phyloP scores from a whole-genome alignment of 73 alveolate genomes.

The Tetrahymena borealis region DNA sequence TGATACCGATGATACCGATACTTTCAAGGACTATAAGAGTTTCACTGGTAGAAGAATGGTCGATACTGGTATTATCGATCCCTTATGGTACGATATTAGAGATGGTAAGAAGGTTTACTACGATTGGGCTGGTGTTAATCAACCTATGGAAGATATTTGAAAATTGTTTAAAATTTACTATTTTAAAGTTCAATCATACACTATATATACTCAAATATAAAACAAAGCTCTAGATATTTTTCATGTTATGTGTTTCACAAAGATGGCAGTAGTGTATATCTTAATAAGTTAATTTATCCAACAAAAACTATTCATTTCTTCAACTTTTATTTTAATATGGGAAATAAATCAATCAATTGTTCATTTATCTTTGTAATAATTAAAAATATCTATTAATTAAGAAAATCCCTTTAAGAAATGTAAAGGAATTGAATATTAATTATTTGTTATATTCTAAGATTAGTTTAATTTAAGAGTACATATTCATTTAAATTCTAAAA shows the following conservation, averaged over 20 bases:
- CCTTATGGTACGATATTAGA: conserved; percentile 35
- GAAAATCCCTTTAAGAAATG: too few relatives aligned
- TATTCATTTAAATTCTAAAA: too few relatives aligned
- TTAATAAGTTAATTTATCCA: neutral
- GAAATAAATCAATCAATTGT: neutral
- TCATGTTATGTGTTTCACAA: neutral
- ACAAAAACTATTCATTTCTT: neutral
- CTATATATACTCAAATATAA: neutral
- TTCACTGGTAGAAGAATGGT: conserved; percentile 16
- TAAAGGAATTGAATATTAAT: too few relatives aligned
- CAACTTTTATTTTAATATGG: too few relatives aligned
- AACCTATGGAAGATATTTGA: conserved; percentile 44
- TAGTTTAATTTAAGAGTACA: too few relatives aligned
- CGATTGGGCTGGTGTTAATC: conserved; percentile 43
- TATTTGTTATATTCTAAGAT: too few relatives aligned
- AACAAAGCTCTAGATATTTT: neutral
- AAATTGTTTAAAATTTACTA: neutral
- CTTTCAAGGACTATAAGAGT: conserved; percentile 28
- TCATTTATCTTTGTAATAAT: neutral
- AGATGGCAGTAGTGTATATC: neutral
- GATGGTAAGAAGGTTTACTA: conserved; percentile 42
- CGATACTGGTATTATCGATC: conserved; percentile 40
- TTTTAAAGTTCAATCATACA: neutral
- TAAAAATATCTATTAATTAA: too few relatives aligned
- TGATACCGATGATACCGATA: conserved; percentile 48